A percentile compares a stretch with the other conserved stretches of the same genome.
These are phyloP conservation scores for Komagataea norvegica DNA, from an alignment of 1,139 yeast genomes.

Conservation along the genomic window DNA sequence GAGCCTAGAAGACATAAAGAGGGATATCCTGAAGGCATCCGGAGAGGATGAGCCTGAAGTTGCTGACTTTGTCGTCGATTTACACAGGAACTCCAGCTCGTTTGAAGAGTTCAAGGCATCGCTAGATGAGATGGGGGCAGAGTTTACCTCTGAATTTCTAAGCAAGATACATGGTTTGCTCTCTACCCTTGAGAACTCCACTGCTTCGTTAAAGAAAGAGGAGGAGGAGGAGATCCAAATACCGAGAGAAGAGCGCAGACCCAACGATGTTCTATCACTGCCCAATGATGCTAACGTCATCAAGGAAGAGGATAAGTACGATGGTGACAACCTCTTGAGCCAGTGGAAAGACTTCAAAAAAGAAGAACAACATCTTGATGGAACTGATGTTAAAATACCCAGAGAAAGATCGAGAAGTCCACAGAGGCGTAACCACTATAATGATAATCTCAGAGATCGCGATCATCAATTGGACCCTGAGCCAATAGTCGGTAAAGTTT, in stretches of 20 bases:
- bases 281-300: conserved; percentile 16
- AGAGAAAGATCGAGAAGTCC: conserved; percentile 14
- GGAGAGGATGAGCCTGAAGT: conserved; percentile 42
- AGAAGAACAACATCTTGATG: conserved; percentile 17
- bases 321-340: conserved; percentile 8
- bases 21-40: conserved; percentile 16
- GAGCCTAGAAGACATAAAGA: conserved; percentile 9
- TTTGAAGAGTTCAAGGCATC: conserved; percentile 38
- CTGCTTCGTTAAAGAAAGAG: conserved; percentile 9
- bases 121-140: conserved; percentile 58
- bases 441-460: conserved; percentile 18
- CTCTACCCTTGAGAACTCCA: conserved; percentile 3
- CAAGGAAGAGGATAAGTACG: conserved; percentile 16
- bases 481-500: conserved; percentile 42
- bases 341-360: conserved; percentile 23
- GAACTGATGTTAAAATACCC: conserved; percentile 3
- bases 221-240: not conserved
- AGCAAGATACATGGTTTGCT: conserved; percentile 13
- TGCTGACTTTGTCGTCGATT: conserved; percentile 51
- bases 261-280: conserved; percentile 8
- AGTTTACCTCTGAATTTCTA: conserved; percentile 37
- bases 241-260: conserved; percentile 10
- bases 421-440: not conserved
- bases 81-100: conserved; percentile 38
- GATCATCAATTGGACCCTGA: conserved; percentile 25